phyloP scores from a whole-genome alignment of 2,329 filamentous ascomycete genomes.

The Arthroderma sp. region DNA sequence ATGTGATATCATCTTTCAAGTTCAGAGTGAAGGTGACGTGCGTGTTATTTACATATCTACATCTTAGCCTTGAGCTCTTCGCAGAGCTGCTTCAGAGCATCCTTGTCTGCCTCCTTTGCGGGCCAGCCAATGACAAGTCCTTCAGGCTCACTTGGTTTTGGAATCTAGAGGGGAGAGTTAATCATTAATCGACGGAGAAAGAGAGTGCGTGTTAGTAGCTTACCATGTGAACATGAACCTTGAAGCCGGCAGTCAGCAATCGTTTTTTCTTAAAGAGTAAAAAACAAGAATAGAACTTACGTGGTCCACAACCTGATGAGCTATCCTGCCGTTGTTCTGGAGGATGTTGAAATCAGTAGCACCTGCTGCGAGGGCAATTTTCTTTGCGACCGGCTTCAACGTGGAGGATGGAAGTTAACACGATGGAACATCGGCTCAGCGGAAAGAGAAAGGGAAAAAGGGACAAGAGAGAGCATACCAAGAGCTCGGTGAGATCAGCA shows the following conservation, averaged over 20 bases:
- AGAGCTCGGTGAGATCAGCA: constrained; percentile 67
- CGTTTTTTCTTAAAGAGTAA: constrained; percentile 5
- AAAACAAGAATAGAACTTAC: constrained; percentile 51
- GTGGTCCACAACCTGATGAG: constrained; percentile 87
- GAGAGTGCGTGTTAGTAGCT: constrained; percentile 16
- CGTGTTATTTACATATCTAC: constrained; percentile 44
- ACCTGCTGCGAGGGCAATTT: constrained; percentile 64
- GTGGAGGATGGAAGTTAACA: not conserved
- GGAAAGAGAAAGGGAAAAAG: too few species aligned
- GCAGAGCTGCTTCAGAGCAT: constrained; percentile 62
- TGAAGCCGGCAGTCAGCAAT: not conserved
- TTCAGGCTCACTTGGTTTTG: constrained; percentile 75
- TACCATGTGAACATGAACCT: constrained; percentile 93
- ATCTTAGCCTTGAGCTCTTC: constrained; percentile 87
- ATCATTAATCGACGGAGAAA: not conserved
- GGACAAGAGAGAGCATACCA: constrained; percentile 44
- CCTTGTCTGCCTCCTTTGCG: constrained; percentile 62
- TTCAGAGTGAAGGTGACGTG: too few species aligned
- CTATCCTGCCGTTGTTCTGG: constrained; percentile 87
- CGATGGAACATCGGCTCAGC: too few species aligned
- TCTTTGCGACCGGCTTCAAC: constrained; percentile 64
- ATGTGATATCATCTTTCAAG: too few species aligned
- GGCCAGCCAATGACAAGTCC: constrained; percentile 77
- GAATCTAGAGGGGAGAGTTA: constrained; percentile 49
- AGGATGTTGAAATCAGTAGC: constrained; percentile 80